phyloP scores from a whole-genome alignment of 2,329 filamentous ascomycete species.

The Amylocarpus encephaloides region DNA sequence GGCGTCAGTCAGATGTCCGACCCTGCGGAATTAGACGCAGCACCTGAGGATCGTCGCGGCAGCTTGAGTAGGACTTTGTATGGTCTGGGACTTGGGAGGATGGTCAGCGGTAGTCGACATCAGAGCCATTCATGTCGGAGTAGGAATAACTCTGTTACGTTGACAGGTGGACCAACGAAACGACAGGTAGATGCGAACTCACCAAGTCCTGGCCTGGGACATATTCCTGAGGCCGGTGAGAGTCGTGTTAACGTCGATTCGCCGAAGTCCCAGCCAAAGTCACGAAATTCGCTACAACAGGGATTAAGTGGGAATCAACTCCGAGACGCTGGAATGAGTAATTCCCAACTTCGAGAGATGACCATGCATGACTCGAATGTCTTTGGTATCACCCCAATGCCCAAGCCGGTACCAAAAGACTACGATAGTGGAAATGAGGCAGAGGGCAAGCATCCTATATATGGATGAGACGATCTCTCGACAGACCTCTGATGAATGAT shows the following conservation, averaged over 20 bases:
- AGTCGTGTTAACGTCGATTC: conserved; percentile 14
- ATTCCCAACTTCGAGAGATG: conserved; percentile 17
- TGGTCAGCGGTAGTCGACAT: conserved; percentile 4
- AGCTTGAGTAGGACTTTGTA: conserved; percentile 11
- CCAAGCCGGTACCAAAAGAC: conserved; percentile 1
- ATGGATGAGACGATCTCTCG: not conserved
- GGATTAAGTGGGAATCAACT: conserved; percentile 5
- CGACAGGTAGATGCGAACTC: not conserved
- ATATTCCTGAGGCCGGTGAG: conserved; percentile 23
- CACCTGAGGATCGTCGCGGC: conserved; percentile 8
- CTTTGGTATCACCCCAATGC: not conserved
- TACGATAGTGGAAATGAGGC: not conserved
- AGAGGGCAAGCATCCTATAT: not conserved
- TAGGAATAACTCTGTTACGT: not conserved
- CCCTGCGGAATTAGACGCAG: conserved; percentile 18
- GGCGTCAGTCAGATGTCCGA: conserved; percentile 14
- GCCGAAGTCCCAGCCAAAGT: not conserved
- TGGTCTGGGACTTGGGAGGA: conserved; percentile 30
- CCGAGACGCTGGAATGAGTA: conserved; percentile 11
- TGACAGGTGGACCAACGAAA: not conserved
- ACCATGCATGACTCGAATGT: conserved; percentile 5
- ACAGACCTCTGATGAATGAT: not conserved
- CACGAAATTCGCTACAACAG: not conserved
- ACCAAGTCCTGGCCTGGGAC: conserved; percentile 4
- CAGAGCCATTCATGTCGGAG: not conserved